A percentile compares a stretch with the other conserved stretches of the same genome.
phyloP scores from a whole-genome alignment of 73 alveolate species.

The Tetrahymena thermophila region DNA sequence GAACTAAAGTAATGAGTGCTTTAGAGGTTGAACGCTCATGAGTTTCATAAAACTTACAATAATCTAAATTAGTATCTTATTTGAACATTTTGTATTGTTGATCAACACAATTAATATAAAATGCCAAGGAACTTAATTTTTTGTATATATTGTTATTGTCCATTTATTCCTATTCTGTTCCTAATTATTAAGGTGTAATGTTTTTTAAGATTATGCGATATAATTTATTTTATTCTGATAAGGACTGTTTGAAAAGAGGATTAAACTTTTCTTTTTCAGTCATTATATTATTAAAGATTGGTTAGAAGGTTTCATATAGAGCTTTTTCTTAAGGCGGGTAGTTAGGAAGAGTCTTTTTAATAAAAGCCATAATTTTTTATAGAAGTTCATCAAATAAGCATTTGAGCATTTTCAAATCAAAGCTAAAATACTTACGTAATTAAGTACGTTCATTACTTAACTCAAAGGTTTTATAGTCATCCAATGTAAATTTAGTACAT shows the following conservation, averaged over 20 bases:
- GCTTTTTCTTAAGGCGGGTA: not conserved
- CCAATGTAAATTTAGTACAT: not conserved
- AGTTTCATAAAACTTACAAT: not conserved
- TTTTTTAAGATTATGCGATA: not conserved
- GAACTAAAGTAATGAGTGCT: not conserved
- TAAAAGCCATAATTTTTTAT: not conserved
- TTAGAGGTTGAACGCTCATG: not conserved
- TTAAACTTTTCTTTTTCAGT: not conserved
- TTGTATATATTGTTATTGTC: not conserved
- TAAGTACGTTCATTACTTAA: not conserved
- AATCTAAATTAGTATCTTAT: not conserved
- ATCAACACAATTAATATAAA: not conserved
- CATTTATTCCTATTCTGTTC: not conserved
- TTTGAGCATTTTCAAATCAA: not conserved
- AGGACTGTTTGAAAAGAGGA: not conserved
- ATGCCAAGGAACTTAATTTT: not conserved
- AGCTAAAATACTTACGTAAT: not conserved
- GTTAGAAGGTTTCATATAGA: not conserved
- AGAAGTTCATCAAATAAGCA: not conserved
- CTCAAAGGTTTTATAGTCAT: not conserved
- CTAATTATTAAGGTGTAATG: not conserved
- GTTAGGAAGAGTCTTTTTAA: not conserved
- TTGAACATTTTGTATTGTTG: not conserved
- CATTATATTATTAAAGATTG: not conserved
- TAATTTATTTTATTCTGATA: not conserved